phyloP scores from a whole-genome alignment of 2,329 filamentous ascomycete species.

The Ascochyta pisi region DNA sequence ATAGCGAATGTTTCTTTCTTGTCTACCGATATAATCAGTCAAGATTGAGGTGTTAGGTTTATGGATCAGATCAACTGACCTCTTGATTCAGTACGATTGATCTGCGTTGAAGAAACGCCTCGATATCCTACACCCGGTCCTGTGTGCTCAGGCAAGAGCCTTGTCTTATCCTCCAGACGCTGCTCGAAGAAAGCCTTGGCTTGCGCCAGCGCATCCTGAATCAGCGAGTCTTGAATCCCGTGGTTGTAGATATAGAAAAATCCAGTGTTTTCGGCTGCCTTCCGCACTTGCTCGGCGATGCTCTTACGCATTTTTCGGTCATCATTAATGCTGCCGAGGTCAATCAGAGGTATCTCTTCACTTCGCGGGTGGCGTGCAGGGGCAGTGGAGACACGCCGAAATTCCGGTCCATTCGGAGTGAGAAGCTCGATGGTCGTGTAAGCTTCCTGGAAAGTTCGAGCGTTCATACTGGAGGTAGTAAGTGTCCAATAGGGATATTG shows the following conservation, averaged over 20 bases:
- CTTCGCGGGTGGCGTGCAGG: not conserved
- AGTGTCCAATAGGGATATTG: too few species aligned
- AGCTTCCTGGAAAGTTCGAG: not conserved
- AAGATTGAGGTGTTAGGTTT: not conserved
- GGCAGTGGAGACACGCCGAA: constrained; percentile 7
- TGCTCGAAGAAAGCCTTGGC: constrained; percentile 5
- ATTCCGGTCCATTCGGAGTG: constrained; percentile 1
- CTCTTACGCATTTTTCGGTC: constrained; percentile 49
- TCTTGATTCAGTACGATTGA: constrained; percentile 6
- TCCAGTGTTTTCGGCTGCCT: constrained; percentile 16
- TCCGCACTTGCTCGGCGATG: constrained; percentile 39
- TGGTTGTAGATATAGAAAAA: constrained; percentile 23
- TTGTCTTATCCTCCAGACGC: not conserved
- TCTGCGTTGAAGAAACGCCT: not conserved
- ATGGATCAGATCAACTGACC: not conserved
- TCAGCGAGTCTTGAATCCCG: constrained; percentile 38
- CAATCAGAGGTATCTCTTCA: constrained; percentile 46
- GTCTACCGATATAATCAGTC: not conserved
- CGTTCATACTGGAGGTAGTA: not conserved
- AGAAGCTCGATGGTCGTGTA: constrained; percentile 6
- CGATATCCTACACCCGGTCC: constrained; percentile 1
- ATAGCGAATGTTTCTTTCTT: constrained; percentile 7
- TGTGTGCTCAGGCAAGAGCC: not conserved
- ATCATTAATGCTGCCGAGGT: constrained; percentile 48
- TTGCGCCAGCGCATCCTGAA: constrained; percentile 11